A percentile compares a stretch with the other conserved stretches of the same genome.
Evolutionary conservation across 768 basidiomycete species (phyloP).

Genomic region (Calocybe indica): DNA sequence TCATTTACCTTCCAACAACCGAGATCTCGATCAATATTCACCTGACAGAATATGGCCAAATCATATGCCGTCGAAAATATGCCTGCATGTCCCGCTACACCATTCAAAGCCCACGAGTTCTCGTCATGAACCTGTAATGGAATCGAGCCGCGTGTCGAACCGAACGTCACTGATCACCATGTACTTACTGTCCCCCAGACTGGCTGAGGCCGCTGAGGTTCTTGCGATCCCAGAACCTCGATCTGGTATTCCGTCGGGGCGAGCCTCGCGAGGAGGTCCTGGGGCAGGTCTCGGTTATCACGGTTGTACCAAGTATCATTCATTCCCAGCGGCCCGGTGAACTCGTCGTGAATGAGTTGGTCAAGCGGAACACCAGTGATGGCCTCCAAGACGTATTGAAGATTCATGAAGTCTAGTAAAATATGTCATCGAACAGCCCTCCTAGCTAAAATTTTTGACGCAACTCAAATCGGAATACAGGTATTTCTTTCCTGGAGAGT

Average conservation of each 20-base stretch:
- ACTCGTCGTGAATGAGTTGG: conserved; percentile 14
- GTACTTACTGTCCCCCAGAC: conserved; percentile 18
- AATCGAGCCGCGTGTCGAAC: conserved; percentile 1
- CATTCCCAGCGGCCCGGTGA: conserved; percentile 21
- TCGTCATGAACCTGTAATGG: conserved; percentile 20
- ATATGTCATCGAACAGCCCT: background rate
- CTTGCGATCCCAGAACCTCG: conserved; percentile 12
- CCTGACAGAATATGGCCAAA: conserved; percentile 22
- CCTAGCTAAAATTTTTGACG: background rate
- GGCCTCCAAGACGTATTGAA: conserved; percentile 18
- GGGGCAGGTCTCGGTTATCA: conserved; percentile 11
- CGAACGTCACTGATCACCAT: background rate
- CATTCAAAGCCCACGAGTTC: conserved; percentile 21
- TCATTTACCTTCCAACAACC: background rate
- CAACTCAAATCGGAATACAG: conserved; percentile 22
- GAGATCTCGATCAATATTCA: background rate
- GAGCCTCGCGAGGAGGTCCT: conserved; percentile 4
- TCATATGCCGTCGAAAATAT: conserved; percentile 20
- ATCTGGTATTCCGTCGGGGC: conserved; percentile 20
- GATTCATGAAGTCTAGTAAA: conserved; percentile 18
- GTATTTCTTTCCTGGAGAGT: conserved; percentile 16
- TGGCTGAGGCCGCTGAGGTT: conserved; percentile 18
- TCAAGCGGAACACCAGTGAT: conserved; percentile 17
- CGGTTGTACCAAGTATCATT: conserved; percentile 18
- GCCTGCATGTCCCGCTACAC: conserved; percentile 22